Conservation (phyloP, 2,329 filamentous ascomycete species). For the Ceratocystis ficicola region DNA sequence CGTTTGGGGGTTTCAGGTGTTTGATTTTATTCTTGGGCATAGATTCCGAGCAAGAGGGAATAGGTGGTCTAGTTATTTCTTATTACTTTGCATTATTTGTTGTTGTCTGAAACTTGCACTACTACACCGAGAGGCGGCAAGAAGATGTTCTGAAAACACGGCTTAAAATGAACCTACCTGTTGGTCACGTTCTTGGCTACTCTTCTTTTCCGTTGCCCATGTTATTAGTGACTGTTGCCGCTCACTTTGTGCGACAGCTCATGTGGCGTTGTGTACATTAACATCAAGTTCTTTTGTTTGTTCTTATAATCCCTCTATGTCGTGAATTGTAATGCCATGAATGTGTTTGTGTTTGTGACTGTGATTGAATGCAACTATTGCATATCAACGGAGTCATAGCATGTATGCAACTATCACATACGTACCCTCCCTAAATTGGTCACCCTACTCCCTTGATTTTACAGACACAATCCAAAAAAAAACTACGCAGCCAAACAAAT, state of each 20-base stretch:
- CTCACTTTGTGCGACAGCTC: background rate
- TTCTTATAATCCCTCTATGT: no score
- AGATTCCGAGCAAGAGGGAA: slow-evolving; percentile 14
- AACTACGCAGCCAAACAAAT: background rate
- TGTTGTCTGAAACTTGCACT: background rate
- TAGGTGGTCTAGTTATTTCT: slow-evolving; percentile 8
- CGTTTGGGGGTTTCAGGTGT: slow-evolving; percentile 1
- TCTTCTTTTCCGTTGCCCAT: background rate
- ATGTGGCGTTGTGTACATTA: background rate
- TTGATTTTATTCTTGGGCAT: slow-evolving; percentile 11
- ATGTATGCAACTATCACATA: no score
- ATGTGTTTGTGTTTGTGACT: no score
- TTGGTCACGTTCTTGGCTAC: no score
- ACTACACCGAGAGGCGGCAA: background rate
- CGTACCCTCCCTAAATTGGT: no score
- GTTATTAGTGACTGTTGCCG: slow-evolving; percentile 15
- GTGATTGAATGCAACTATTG: no score
- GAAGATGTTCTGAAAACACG: background rate
- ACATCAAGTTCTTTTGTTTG: no score
- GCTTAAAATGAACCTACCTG: no score
- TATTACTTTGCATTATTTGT: slow-evolving; percentile 15
- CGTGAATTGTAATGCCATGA: no score
- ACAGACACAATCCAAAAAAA: background rate
- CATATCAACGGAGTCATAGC: no score
- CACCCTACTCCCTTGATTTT: background rate